Evolutionary conservation across 108 stramenopile genomes (phyloP).

Genomic region (Nannochloropsis gaditana): DNA sequence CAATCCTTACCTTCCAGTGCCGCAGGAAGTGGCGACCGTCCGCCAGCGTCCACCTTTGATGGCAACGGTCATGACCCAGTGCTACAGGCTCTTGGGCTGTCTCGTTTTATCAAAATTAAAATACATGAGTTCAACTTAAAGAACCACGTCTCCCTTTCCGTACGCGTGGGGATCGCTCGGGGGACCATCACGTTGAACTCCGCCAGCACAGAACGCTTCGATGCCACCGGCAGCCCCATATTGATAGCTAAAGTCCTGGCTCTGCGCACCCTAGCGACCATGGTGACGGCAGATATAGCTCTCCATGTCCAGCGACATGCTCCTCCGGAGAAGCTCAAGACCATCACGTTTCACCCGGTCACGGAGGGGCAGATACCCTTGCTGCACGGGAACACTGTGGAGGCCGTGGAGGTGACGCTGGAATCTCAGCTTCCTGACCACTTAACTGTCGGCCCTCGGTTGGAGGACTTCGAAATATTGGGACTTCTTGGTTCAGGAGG

Average conservation of each 20-base stretch:
- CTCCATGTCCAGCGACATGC: not conserved
- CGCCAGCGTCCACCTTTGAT: not conserved
- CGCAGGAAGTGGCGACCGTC: not conserved
- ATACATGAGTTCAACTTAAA: not conserved
- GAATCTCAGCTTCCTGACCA: not conserved
- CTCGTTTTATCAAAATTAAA: not conserved
- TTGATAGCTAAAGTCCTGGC: not conserved
- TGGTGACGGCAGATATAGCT: not conserved
- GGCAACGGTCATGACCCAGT: not conserved
- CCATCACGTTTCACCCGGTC: not conserved
- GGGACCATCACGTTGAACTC: not conserved
- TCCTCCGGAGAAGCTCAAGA: not conserved
- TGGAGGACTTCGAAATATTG: conserved; percentile 5
- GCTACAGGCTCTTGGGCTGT: not conserved
- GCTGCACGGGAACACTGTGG: not conserved
- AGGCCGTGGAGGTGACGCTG: not conserved
- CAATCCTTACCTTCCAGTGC: no score
- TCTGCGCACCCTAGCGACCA: not conserved
- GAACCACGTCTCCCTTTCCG: not conserved
- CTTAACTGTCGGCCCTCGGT: not conserved
- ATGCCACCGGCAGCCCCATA: not conserved
- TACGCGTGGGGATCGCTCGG: conserved; percentile 1
- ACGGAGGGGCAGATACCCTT: not conserved
- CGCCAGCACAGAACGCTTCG: conserved; percentile 10
- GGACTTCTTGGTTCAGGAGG: conserved; percentile 20